Conservation (phyloP, 352 stramenopile species). For the Phytopythium mirpurense region DNA sequence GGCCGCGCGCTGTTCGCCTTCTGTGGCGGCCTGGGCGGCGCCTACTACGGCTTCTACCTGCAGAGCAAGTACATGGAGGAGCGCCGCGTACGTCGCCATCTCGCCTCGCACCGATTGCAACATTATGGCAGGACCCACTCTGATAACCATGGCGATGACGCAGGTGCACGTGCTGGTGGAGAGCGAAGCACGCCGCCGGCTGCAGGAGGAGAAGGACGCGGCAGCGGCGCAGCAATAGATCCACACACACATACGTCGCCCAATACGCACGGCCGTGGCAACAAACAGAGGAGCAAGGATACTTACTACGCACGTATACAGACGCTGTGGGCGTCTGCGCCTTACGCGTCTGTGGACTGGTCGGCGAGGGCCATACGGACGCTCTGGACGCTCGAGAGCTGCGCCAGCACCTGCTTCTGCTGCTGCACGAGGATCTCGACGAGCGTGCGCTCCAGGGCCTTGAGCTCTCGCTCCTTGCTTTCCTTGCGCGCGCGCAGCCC, state of each 20-base stretch:
- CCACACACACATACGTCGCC: too few species aligned
- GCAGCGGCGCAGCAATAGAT: slow-evolving; percentile 8
- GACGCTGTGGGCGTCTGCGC: too few species aligned
- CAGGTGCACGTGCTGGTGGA: slow-evolving; percentile 61
- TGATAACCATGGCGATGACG: not conserved
- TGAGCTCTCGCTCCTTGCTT: slow-evolving; percentile 78
- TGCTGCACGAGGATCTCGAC: slow-evolving; percentile 83
- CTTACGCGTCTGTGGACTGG: too few species aligned
- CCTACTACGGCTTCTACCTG: slow-evolving; percentile 79
- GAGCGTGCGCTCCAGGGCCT: slow-evolving; percentile 68
- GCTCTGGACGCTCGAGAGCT: slow-evolving; percentile 33
- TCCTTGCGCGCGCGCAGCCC: slow-evolving; percentile 45
- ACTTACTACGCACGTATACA: too few species aligned
- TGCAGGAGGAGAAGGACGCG: slow-evolving; percentile 35
- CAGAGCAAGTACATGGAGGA: slow-evolving; percentile 84
- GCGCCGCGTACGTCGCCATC: slow-evolving; percentile 31
- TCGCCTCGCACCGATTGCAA: not conserved
- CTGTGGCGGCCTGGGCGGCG: slow-evolving; percentile 56
- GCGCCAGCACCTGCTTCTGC: slow-evolving; percentile 68
- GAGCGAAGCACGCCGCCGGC: slow-evolving; percentile 54
- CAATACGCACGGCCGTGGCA: too few species aligned
- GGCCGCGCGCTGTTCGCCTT: slow-evolving; percentile 63
- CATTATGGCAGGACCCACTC: too few species aligned
- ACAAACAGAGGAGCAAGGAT: too few species aligned
- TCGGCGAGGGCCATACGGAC: not conserved